Percentiles rank a stretch among this genome's conserved stretches.
These are phyloP conservation scores for Dichotomopilus funicola DNA, from an alignment of 2,329 filamentous ascomycete genomes.

Conservation along the genomic window DNA sequence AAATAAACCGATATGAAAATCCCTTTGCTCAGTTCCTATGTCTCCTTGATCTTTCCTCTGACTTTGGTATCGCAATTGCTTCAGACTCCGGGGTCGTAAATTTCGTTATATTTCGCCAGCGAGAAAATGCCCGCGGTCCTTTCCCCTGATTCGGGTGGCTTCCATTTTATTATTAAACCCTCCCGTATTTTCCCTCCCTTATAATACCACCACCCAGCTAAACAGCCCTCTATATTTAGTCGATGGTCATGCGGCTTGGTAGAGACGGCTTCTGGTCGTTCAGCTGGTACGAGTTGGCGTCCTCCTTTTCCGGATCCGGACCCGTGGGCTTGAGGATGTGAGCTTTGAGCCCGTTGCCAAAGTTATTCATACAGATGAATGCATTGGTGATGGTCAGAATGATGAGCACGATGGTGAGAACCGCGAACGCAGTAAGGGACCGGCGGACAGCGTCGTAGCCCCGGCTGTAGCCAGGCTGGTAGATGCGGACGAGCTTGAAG, in stretches of 20 bases:
- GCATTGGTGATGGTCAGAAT: conserved; percentile 83
- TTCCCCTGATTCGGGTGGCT: too few relatives aligned
- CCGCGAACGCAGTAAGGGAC: conserved; percentile 86
- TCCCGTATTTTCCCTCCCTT: not conserved
- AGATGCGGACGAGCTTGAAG: conserved; percentile 98
- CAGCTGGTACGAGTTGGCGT: conserved; percentile 49
- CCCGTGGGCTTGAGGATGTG: conserved; percentile 59
- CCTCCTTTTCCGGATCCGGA: conserved; percentile 47
- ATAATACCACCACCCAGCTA: not conserved
- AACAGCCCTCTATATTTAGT: conserved; percentile 33
- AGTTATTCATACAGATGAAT: conserved; percentile 82
- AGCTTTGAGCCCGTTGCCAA: conserved; percentile 79
- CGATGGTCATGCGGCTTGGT: conserved; percentile 55
- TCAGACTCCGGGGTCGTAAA: conserved; percentile 14
- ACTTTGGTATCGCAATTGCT: not conserved
- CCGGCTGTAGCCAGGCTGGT: conserved; percentile 51
- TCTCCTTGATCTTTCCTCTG: not conserved
- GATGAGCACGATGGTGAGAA: conserved; percentile 85
- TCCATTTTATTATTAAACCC: too few relatives aligned
- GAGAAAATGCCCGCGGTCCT: too few relatives aligned
- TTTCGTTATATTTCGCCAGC: conserved; percentile 9
- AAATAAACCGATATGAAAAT: not conserved
- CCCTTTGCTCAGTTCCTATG: not conserved
- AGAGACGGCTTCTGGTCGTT: conserved; percentile 51
- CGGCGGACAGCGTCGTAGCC: conserved; percentile 74